Conservation (phyloP, 2,329 filamentous ascomycete genomes). For the Calycina herbarum region DNA sequence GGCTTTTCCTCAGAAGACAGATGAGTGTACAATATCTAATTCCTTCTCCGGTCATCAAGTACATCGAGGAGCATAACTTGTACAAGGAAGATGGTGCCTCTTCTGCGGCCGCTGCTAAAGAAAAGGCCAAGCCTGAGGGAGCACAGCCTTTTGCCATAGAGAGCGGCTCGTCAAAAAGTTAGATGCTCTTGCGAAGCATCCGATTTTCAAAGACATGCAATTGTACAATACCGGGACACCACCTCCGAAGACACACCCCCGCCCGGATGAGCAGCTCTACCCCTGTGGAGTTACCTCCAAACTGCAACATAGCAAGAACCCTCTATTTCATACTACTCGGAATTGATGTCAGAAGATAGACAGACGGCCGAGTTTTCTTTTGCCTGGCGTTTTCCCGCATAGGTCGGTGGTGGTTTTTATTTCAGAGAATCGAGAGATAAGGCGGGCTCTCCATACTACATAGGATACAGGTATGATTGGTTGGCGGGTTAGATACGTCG, state of each 20-base stretch:
- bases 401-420: slow-evolving; percentile 1
- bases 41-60: slow-evolving; percentile 72
- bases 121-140: slow-evolving; percentile 29
- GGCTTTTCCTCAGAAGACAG: slow-evolving; percentile 74
- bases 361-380: not conserved
- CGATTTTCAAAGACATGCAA: not conserved
- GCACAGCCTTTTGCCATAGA: slow-evolving; percentile 21
- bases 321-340: not conserved
- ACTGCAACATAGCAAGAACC: not conserved
- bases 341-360: not conserved
- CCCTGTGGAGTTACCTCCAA: not conserved
- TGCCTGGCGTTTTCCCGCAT: not conserved
- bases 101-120: slow-evolving; percentile 22
- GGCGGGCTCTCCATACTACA: not conserved
- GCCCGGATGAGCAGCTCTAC: not conserved
- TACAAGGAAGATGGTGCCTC: slow-evolving; percentile 52
- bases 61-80: slow-evolving; percentile 67
- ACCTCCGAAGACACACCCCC: not conserved
- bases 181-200: not conserved
- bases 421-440: not conserved
- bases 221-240: slow-evolving; percentile 6
- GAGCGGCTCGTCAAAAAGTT: slow-evolving; percentile 22
- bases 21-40: slow-evolving; percentile 80
- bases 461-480: not conserved
- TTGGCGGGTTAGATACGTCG: slow-evolving; percentile 9